Evolutionary conservation across 768 basidiomycete species (phyloP), one percentile per base, ranked within the genome.

Genomic region (Wakefieldia striispora): DNA sequence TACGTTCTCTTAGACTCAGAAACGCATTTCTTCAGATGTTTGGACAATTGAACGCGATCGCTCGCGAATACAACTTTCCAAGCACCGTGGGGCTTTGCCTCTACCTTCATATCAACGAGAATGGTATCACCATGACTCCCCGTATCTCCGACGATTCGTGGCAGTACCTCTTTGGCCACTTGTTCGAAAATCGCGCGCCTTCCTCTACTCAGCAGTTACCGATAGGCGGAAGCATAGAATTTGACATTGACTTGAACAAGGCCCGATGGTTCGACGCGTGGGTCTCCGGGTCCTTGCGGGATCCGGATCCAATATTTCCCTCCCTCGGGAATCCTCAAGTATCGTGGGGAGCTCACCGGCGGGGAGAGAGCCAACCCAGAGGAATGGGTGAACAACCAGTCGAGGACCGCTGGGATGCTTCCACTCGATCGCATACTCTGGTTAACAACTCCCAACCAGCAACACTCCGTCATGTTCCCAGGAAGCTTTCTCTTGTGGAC

Each of bases 221-320:
- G 0, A 84, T 95, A 49, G 75, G 80, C 38, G 93, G 89, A 5
- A 83, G 79, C 24, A 77, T 95, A 24, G 91, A 95, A 68, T 93
- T 95, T 64, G 92, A 95, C 67, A 79, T 95, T 40, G 92, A 95
- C 69, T 51, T 79, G 40, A 72, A 74, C 31, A 78, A 82, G 53
- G 92, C 92, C 16, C 77, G 81, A 24, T 95, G 92, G 92, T 88
- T 83, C 58, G 70, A 81, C 16, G 70, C 81, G 0, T 95, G 89
- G 88, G 51, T 83, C 19, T 72, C 77, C 1, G 73, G 88, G 49
- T 81, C 40, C 66, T 74, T 31, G 67, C 77, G n/a, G 64, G 78
- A 47, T 67, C 70, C 17, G 55, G 69, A 45, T 60, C 76, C 53
- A 73, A 79, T 34, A 54, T 59, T 70, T 33, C 63, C 72, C 23